Conservation (phyloP, 805 yeast species). For the Cyberlindnera samutprakarnensis region DNA sequence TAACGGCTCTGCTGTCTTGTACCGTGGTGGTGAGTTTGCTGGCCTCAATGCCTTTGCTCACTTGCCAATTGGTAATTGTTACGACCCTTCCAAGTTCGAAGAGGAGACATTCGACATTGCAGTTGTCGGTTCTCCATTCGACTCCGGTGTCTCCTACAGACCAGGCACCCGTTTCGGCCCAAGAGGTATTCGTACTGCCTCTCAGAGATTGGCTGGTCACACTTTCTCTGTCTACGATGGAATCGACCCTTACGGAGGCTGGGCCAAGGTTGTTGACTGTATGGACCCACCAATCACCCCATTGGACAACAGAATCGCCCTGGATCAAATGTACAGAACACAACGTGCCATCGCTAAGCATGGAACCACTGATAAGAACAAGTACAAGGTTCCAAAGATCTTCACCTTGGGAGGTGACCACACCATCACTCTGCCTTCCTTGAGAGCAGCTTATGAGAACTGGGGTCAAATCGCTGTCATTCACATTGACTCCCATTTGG, state of each 20-base stretch:
- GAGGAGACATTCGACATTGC: constrained; percentile 27
- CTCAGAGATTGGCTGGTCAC: constrained; percentile 33
- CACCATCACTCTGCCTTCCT: constrained; percentile 41
- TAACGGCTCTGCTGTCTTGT: constrained; percentile 30
- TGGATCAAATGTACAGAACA: constrained; percentile 49
- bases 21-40: constrained; percentile 40
- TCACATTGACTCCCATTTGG: constrained; percentile 63
- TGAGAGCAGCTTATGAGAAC: constrained; percentile 39
- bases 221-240: constrained; percentile 45
- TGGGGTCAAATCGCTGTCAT: constrained; percentile 37
- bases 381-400: constrained; percentile 25
- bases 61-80: constrained; percentile 39
- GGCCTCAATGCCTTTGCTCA: constrained; percentile 55
- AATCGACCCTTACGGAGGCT: constrained; percentile 44
- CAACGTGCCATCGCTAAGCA: constrained; percentile 37
- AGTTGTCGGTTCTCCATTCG: constrained; percentile 49
- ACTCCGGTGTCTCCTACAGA: constrained; percentile 42
- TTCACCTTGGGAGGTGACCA: constrained; percentile 52
- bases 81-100: constrained; percentile 28
- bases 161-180: constrained; percentile 52
- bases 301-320: constrained; percentile 53
- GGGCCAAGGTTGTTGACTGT: constrained; percentile 50
- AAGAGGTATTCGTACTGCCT: constrained; percentile 36
- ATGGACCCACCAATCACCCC: constrained; percentile 60
- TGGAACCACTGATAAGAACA: constrained; percentile 22